A percentile compares a stretch with the other conserved stretches of the same genome.
Evolutionary conservation across 768 basidiomycete genomes (phyloP).

Genomic region (Termitomyces sp.): DNA sequence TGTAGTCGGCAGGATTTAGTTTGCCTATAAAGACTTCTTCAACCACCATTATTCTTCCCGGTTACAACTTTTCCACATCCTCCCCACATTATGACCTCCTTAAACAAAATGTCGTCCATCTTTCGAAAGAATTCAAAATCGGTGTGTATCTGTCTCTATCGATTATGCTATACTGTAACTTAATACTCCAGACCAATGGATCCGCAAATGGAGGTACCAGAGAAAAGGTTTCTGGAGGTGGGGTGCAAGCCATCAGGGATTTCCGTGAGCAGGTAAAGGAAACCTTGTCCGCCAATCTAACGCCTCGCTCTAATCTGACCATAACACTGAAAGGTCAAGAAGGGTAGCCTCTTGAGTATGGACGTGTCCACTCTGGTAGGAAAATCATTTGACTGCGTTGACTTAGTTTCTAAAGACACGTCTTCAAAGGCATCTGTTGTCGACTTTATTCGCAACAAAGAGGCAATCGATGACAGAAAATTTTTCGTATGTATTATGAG

Average conservation of each 20-base stretch:
- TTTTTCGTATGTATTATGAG: conserved; percentile 48
- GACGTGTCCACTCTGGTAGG: conserved; percentile 38
- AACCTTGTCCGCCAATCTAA: background rate
- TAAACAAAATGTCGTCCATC: conserved; percentile 17
- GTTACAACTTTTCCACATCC: background rate
- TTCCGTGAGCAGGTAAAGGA: conserved; percentile 36
- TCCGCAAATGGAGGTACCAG: conserved; percentile 5
- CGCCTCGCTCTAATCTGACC: background rate
- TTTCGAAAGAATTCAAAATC: conserved; percentile 13
- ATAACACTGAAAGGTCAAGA: conserved; percentile 32
- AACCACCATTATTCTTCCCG: background rate
- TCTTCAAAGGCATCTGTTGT: conserved; percentile 45
- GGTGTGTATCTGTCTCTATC: background rate
- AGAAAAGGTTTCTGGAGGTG: conserved; percentile 10
- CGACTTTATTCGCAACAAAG: conserved; percentile 55
- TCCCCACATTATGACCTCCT: conserved; percentile 10
- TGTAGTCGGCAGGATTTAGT: background rate
- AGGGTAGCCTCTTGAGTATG: conserved; percentile 28
- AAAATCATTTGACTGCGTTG: background rate
- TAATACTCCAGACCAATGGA: conserved; percentile 11
- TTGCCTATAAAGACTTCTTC: conserved; percentile 3
- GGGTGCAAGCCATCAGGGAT: conserved; percentile 30
- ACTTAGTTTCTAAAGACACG: background rate
- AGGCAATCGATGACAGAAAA: conserved; percentile 72
- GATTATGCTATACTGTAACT: background rate